phyloP scores from a whole-genome alignment of 2,329 filamentous ascomycete species.

The Fusarium tupiense region DNA sequence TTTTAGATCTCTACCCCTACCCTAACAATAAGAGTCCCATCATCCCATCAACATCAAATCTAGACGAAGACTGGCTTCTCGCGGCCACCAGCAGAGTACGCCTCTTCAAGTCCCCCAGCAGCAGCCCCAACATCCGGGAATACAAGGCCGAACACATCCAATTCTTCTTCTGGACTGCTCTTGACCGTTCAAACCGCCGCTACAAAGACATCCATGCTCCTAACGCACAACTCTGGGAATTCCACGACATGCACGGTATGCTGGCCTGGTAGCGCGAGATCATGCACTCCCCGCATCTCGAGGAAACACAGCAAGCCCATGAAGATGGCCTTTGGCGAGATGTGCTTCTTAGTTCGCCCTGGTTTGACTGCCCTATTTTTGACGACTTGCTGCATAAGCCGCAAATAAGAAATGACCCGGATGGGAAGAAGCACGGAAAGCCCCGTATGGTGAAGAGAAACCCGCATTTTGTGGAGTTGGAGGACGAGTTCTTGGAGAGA shows the following conservation, averaged over 20 bases:
- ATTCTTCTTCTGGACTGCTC: conserved; percentile 40
- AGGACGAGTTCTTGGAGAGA: conserved; percentile 37
- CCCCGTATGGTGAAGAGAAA: not conserved
- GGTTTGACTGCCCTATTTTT: conserved; percentile 44
- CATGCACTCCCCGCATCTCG: conserved; percentile 18
- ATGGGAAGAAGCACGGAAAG: not conserved
- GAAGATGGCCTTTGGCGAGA: conserved; percentile 40
- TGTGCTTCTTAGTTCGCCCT: conserved; percentile 38
- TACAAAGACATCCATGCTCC: not conserved
- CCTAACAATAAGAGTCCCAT: conserved; percentile 1
- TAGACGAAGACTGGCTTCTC: conserved; percentile 2
- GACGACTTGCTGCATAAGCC: conserved; percentile 10
- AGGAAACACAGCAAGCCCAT: conserved; percentile 33
- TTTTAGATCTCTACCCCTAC: not conserved
- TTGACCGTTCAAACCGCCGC: conserved; percentile 27
- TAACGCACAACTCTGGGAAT: not conserved
- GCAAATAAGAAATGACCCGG: not conserved
- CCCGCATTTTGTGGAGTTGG: conserved; percentile 21
- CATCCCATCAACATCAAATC: not conserved
- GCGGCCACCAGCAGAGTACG: not conserved
- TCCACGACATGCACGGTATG: conserved; percentile 13
- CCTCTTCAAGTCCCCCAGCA: not conserved
- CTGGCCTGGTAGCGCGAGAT: conserved; percentile 45
- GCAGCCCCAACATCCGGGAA: not conserved
- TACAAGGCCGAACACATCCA: conserved; percentile 33